These are phyloP conservation scores for Tolypocladium paradoxum DNA, from an alignment of 2,329 filamentous ascomycete species.

Conservation along the genomic window DNA sequence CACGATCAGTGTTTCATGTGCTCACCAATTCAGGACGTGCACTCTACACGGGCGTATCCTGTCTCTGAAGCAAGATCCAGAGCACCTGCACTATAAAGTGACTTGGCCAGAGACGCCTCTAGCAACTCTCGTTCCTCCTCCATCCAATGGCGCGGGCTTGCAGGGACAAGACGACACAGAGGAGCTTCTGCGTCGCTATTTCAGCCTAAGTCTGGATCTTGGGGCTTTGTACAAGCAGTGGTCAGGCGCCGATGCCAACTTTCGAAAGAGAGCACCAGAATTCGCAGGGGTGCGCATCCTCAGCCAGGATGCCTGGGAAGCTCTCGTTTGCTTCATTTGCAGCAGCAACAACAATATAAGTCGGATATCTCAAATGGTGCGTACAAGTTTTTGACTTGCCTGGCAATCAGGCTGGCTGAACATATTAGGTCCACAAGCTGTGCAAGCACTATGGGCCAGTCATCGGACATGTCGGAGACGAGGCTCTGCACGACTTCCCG, in stretches of 20 bases:
- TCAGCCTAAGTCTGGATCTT: slow-evolving; percentile 74
- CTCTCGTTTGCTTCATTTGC: slow-evolving; percentile 89
- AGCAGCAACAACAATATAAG: slow-evolving; percentile 98
- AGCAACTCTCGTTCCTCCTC: slow-evolving; percentile 5
- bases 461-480: slow-evolving; percentile 58
- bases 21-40: slow-evolving; percentile 49
- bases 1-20: background rate
- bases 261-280: slow-evolving; percentile 72
- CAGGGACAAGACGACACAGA: slow-evolving; percentile 55
- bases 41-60: slow-evolving; percentile 77
- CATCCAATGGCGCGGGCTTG: background rate
- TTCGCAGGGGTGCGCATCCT: slow-evolving; percentile 90
- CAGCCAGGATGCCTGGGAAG: slow-evolving; percentile 92
- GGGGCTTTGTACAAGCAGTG: slow-evolving; percentile 72
- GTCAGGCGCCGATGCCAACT: slow-evolving; percentile 78
- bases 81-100: slow-evolving; percentile 69
- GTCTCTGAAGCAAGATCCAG: slow-evolving; percentile 71
- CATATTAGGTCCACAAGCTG: slow-evolving; percentile 62
- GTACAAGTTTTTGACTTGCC: background rate
- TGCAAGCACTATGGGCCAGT: slow-evolving; percentile 76
- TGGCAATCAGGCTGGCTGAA: background rate
- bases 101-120: slow-evolving; percentile 38
- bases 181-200: slow-evolving; percentile 68
- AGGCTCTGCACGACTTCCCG: slow-evolving; percentile 82
- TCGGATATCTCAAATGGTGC: slow-evolving; percentile 88